These are phyloP conservation scores for Pichiaceae sp. DNA, from an alignment of 1,139 yeast genomes.

Conservation along the genomic window DNA sequence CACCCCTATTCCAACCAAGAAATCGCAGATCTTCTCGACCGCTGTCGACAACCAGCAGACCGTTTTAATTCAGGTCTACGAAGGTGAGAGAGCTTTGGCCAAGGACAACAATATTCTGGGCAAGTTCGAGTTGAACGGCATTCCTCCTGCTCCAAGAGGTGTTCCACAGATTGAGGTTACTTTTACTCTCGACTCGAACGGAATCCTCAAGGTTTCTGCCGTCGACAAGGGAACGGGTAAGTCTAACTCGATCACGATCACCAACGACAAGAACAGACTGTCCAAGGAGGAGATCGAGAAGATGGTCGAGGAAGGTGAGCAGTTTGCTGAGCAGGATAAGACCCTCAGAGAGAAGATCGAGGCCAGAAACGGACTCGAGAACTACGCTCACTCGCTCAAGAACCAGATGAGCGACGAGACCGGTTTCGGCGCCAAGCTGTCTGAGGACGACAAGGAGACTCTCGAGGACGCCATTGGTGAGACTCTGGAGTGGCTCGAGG, in stretches of 20 bases:
- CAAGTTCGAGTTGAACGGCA: slow-evolving; percentile 90
- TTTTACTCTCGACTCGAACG: slow-evolving; percentile 89
- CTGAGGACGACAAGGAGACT: slow-evolving; percentile 88
- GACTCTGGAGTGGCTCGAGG: slow-evolving; percentile 81
- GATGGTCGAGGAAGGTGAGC: slow-evolving; percentile 60
- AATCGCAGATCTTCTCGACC: slow-evolving; percentile 94
- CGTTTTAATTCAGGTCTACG: slow-evolving; percentile 90
- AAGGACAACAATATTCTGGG: slow-evolving; percentile 94
- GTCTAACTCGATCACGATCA: slow-evolving; percentile 87
- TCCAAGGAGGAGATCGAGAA: slow-evolving; percentile 60
- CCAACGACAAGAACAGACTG: slow-evolving; percentile 95
- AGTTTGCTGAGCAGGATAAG: slow-evolving; percentile 53
- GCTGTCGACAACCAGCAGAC: slow-evolving; percentile 97
- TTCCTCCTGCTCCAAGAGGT: slow-evolving; percentile 98
- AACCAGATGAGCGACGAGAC: slow-evolving; percentile 31
- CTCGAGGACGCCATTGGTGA: slow-evolving; percentile 84
- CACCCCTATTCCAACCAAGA: slow-evolving; percentile 94
- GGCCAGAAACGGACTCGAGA: slow-evolving; percentile 81
- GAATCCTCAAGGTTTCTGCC: slow-evolving; percentile 90
- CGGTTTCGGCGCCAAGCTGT: slow-evolving; percentile 45
- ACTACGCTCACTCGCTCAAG: slow-evolving; percentile 78
- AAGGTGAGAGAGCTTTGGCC: slow-evolving; percentile 96
- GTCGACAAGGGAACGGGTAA: slow-evolving; percentile 96
- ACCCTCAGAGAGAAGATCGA: slow-evolving; percentile 48
- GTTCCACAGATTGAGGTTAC: slow-evolving; percentile 96